phyloP scores from a whole-genome alignment of 1,139 yeast species.

The Geotrichum bryndzae region DNA sequence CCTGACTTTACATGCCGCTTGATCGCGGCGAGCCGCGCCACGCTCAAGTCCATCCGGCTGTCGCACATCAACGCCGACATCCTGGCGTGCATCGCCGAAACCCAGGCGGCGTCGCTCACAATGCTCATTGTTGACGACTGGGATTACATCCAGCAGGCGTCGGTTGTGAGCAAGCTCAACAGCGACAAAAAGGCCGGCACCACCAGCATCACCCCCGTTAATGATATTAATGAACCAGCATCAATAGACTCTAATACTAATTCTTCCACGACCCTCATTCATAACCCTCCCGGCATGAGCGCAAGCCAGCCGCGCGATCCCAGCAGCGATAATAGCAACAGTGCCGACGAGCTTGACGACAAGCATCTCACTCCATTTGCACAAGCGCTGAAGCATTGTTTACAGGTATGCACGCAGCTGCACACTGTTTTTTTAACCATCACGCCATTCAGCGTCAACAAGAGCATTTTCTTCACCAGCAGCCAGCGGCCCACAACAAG shows the following conservation, averaged over 20 bases:
- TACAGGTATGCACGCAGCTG: background rate
- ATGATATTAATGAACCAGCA: background rate
- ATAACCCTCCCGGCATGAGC: background rate
- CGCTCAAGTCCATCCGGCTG: background rate
- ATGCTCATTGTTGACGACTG: conserved; percentile 4
- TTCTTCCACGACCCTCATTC: background rate
- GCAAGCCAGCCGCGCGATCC: background rate
- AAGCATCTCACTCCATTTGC: background rate
- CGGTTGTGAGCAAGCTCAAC: background rate
- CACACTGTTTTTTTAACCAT: background rate
- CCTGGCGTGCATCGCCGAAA: background rate
- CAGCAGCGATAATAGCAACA: background rate
- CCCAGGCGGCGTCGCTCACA: background rate
- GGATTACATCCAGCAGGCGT: background rate
- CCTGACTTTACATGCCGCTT: background rate
- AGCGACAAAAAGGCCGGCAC: background rate
- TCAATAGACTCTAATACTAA: background rate
- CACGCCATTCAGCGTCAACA: background rate
- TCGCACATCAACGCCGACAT: background rate
- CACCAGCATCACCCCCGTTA: background rate
- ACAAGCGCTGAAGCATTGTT: background rate
- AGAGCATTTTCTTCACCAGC: background rate
- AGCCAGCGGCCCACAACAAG: background rate
- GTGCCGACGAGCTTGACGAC: background rate
- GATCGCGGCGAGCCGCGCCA: background rate